Base-by-base conservation (phyloP, 805 yeast genomes). In the Candida golubevii region DNA sequence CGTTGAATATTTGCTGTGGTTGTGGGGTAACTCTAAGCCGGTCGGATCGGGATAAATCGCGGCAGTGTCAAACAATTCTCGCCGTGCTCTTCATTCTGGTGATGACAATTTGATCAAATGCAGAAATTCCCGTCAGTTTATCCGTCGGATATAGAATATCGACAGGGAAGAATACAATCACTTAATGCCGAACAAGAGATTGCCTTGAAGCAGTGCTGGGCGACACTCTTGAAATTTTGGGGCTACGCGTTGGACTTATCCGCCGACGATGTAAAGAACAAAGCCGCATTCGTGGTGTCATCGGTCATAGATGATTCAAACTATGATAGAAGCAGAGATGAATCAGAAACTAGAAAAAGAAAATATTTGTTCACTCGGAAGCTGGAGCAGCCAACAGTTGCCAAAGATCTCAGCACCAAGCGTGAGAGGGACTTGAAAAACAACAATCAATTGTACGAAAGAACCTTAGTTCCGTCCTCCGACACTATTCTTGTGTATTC, bases 231-330 rank as follows among this genome's bases (percentile, higher is more conserved):
- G 31, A 43, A 36, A 32, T 45, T 44, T 27, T 47, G 82, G 73
- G 88, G 87, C 5, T 69, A 75, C 55, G 59, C 53, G 0, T 48
- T 77, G 14, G 54, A 54, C 34, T 54, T 71, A 32, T 49, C 60
- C 7, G 41, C 40, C 12, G 60, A 56, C 8, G 74, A 69, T 40
- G 40, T 69, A 29, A 46, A 49, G 26, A 61, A 51, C 44, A 54
- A 55, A 31, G 65, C 61, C 38, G 59, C 69, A 35, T 68, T 55
- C 43, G 63, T 68, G 15, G 57, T 66, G 14, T 65, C 73, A 4
- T 50, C 59, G 28, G 28, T 41, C 23, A 18, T 18, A 18, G 23
- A 18, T 18, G 23, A 18, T 18, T 18, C 23, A 18, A 18, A 18
- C 23, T 18, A 6, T 56, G 6, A 38, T 38, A 13, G 45, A 50